phyloP scores from a whole-genome alignment of 2,329 filamentous ascomycete species.

The Raffaelea deltoideospora region DNA sequence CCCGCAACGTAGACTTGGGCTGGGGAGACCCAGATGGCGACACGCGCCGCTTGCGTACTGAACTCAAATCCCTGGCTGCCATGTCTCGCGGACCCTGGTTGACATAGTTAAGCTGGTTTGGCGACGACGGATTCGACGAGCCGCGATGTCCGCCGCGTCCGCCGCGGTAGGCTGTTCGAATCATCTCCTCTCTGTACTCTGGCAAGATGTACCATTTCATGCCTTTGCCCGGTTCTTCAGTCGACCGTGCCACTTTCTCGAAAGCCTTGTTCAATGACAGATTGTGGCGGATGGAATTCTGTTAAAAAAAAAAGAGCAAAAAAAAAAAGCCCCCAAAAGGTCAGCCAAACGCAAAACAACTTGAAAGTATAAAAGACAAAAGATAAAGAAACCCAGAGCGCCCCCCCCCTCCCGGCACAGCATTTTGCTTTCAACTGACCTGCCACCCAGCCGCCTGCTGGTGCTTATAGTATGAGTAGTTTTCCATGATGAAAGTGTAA shows the following conservation, averaged over 20 bases:
- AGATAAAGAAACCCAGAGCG: no score
- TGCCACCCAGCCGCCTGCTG: constrained; percentile 75
- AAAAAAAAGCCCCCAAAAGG: constrained; percentile 6
- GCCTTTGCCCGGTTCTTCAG: constrained; percentile 91
- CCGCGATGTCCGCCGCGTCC: constrained; percentile 50
- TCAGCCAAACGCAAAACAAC: neutral
- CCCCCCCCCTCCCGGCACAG: no score
- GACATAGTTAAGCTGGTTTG: constrained; percentile 44
- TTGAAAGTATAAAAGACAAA: no score
- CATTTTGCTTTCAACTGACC: constrained; percentile 30
- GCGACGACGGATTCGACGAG: constrained; percentile 57
- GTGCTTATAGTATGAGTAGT: constrained; percentile 86
- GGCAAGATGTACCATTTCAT: constrained; percentile 97
- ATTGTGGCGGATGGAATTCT: constrained; percentile 91
- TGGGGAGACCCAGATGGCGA: constrained; percentile 41
- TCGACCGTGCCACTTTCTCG: constrained; percentile 79
- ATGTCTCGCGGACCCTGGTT: constrained; percentile 43
- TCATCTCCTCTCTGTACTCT: constrained; percentile 74
- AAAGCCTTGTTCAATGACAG: constrained; percentile 90
- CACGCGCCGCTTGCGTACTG: constrained; percentile 41
- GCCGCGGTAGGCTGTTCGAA: constrained; percentile 51
- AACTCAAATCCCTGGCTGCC: constrained; percentile 32
- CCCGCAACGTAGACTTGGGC: constrained; percentile 31
- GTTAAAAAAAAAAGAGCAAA: neutral
- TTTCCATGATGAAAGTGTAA: constrained; percentile 80